A percentile compares a stretch with the other conserved stretches of the same genome.
Evolutionary conservation across 371 early-diverging fungal species (phyloP).

Genomic region (Mortierella sp.): DNA sequence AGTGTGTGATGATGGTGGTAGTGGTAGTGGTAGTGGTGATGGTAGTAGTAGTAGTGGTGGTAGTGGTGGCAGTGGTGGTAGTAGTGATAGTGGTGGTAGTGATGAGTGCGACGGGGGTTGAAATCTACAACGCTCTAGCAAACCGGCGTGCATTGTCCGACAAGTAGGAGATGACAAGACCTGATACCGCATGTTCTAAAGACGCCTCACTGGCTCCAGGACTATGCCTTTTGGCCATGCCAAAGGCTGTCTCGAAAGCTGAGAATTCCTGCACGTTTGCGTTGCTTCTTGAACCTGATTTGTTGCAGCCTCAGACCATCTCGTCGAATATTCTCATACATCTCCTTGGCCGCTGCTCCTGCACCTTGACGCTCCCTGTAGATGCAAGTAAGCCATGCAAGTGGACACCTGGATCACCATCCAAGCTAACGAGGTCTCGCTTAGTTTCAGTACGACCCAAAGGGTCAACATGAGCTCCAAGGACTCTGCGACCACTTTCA

Average conservation of each 20-base stretch:
- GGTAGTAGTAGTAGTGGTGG: too few species aligned
- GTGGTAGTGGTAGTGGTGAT: too few species aligned
- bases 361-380: constrained; percentile 32
- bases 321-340: constrained; percentile 33
- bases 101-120: too few species aligned
- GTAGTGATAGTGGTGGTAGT: too few species aligned
- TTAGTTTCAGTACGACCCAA: constrained; percentile 34
- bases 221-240: constrained; percentile 27
- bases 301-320: constrained; percentile 21
- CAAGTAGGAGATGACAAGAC: constrained; percentile 24
- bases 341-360: constrained; percentile 32
- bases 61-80: too few species aligned
- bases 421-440: constrained; percentile 19
- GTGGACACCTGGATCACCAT: constrained; percentile 21
- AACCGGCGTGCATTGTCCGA: constrained; percentile 14
- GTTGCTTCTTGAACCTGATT: neutral
- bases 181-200: constrained; percentile 31
- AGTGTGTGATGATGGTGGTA: too few species aligned
- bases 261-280: constrained; percentile 21
- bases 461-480: constrained; percentile 28
- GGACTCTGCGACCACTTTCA: constrained; percentile 42
- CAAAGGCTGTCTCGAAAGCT: constrained; percentile 11
- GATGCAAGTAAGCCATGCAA: constrained; percentile 20
- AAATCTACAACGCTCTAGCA: constrained; percentile 26
- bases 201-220: constrained; percentile 13